phyloP scores from a whole-genome alignment of 73 alveolate species.

The Halteria grandinella region DNA sequence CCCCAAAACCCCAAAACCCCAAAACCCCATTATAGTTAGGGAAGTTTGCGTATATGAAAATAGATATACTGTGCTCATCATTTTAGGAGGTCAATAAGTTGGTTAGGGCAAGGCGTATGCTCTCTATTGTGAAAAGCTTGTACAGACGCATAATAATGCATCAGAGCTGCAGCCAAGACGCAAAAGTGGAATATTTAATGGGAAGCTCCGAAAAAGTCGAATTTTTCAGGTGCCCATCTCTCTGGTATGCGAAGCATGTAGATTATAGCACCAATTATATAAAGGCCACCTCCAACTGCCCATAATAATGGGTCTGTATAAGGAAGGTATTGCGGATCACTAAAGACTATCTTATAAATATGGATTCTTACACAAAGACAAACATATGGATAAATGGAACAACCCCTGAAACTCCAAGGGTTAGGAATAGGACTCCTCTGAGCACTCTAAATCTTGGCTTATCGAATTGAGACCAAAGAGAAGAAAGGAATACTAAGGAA shows the following conservation, averaged over 20 bases:
- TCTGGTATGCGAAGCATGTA: slow-evolving; percentile 91
- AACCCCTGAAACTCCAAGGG: slow-evolving; percentile 39
- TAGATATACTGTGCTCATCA: not conserved
- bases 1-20: too few relatives aligned
- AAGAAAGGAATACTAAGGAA: slow-evolving; percentile 8
- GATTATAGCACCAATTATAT: slow-evolving; percentile 69
- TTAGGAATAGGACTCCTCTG: slow-evolving; percentile 32
- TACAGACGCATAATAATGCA: slow-evolving; percentile 46
- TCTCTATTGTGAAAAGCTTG: slow-evolving; percentile 38
- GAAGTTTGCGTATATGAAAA: not conserved
- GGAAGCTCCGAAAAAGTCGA: slow-evolving; percentile 81
- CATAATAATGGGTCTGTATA: slow-evolving; percentile 20
- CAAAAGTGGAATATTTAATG: slow-evolving; percentile 50
- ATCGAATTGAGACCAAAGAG: slow-evolving; percentile 49
- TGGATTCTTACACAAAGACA: not conserved
- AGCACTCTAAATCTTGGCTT: slow-evolving; percentile 47
- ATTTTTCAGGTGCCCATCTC: slow-evolving; percentile 82
- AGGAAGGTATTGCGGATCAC: slow-evolving; percentile 49
- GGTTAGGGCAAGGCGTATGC: slow-evolving; percentile 49
- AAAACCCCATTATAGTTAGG: too few relatives aligned
- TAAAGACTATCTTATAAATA: not conserved
- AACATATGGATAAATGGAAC: slow-evolving; percentile 42
- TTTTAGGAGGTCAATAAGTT: slow-evolving; percentile 15
- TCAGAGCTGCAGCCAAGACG: slow-evolving; percentile 40
- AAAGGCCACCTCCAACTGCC: slow-evolving; percentile 66